Evolutionary conservation across 768 basidiomycete genomes (phyloP), one percentile per base, ranked within the genome.

Genomic region (Cantharellus cinnabarinus): DNA sequence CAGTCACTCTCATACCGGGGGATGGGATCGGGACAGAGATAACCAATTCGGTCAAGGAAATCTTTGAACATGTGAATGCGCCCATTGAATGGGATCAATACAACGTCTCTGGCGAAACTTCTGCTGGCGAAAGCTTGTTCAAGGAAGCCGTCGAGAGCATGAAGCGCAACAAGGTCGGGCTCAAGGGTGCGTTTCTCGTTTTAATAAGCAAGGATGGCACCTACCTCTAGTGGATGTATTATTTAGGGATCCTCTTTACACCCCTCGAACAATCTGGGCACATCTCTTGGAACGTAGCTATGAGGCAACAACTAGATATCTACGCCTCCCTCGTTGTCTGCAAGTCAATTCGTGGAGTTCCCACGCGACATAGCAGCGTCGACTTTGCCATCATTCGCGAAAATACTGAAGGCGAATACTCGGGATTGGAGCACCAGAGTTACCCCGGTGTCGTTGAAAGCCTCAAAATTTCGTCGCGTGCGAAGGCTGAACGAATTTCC

Each of bases 351-450:
- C 89, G 90, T 7, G 95, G 95, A 57, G 82, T 89, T 73, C 86
- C 93, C 50, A 98, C 95, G 42, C 85, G 95, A 63, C 95, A 99
- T 72, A 76, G 81, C 61, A 87, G 94, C 68, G 95, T 99, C 68
- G 94, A 99, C 73, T 95, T 97, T 70, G 93, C 89, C 67, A 93
- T 99, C 71, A 97, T 99, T 68, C 90, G 95, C 72, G 95, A 99
- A 72, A 99, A 99, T 75, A 99, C 95, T 14, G 95, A 99, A 77
- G 95, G 95, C 64, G 95, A 99, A 75, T 99, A 99, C 74, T 95
- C 93, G 63, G 95, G 95, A 53, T 74, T 99, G 62, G 95, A 99
- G 70, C 95, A 99, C 73, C 88, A 90, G 75, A 89, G 87, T 67
- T 95, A 84, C 71, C 95, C 95, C 5, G 95, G 95, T 69, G 95